Evolutionary conservation across 768 basidiomycete genomes (phyloP).

Genomic region (Kwoniella botswanensis): DNA sequence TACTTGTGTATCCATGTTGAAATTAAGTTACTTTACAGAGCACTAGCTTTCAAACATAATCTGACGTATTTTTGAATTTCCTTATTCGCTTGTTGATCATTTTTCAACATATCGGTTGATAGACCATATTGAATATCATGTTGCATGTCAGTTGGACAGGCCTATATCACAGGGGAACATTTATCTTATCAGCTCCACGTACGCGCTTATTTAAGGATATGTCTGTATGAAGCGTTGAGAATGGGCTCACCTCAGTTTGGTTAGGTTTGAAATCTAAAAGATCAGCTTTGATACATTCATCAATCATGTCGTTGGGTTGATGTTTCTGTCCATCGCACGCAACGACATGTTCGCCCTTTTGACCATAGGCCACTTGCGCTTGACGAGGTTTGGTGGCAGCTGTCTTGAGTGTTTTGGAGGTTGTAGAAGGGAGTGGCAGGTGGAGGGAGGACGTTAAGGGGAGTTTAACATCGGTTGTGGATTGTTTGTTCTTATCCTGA

Average conservation of each 20-base stretch:
- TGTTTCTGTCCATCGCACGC: conserved; percentile 15
- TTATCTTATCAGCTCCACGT: background rate
- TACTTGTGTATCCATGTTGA: background rate
- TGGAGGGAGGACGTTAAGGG: conserved; percentile 5
- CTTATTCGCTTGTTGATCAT: background rate
- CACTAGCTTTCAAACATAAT: conserved; percentile 18
- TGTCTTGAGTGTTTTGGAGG: conserved; percentile 12
- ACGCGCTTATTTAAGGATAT: background rate
- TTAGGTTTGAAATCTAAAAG: conserved; percentile 16
- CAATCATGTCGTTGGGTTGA: conserved; percentile 10
- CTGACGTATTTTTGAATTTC: conserved; percentile 24
- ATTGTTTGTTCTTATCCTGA: conserved; percentile 11
- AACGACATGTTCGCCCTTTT: conserved; percentile 22
- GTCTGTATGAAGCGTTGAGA: background rate
- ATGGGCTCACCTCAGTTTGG: conserved; percentile 19
- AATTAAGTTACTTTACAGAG: conserved; percentile 1
- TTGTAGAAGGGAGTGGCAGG: conserved; percentile 4
- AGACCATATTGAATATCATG: conserved; percentile 14
- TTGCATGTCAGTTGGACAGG: conserved; percentile 18
- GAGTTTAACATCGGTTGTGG: background rate
- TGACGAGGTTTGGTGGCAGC: conserved; percentile 14
- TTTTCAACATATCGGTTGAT: conserved; percentile 7
- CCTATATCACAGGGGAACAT: background rate
- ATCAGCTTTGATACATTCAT: conserved; percentile 22
- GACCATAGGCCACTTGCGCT: conserved; percentile 13